Percentiles rank a stretch among this genome's conserved stretches.
phyloP scores from a whole-genome alignment of 495 filamentous ascomycete species.

The Penicilliopsis zonata region DNA sequence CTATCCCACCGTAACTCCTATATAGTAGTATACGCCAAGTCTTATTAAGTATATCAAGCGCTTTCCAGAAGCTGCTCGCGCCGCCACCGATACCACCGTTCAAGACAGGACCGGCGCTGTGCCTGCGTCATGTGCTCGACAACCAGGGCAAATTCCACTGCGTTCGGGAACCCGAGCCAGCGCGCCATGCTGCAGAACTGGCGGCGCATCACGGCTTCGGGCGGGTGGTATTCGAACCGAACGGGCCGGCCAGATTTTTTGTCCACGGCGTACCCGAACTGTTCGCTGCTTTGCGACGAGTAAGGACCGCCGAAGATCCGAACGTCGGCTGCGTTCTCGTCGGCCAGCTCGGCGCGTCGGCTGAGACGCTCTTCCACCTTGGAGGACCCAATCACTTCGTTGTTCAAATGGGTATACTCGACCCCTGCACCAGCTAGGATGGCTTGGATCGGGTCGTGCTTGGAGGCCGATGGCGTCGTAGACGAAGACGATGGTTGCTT shows the following conservation, averaged over 20 bases:
- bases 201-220: conserved; percentile 57
- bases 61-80: conserved; percentile 20
- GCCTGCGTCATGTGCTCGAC: conserved; percentile 92
- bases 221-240: conserved; percentile 63
- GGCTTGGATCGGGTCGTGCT: conserved; percentile 70
- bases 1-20: too few relatives aligned
- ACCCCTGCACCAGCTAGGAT: conserved; percentile 85
- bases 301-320: conserved; percentile 38
- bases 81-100: conserved; percentile 61
- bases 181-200: conserved; percentile 89
- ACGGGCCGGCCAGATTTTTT: conserved; percentile 19
- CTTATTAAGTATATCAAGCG: not conserved
- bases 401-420: conserved; percentile 92
- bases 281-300: conserved; percentile 14
- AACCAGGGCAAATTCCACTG: conserved; percentile 80
- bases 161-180: conserved; percentile 62
- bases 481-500: too few relatives aligned
- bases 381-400: conserved; percentile 85
- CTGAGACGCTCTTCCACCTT: conserved; percentile 73
- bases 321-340: conserved; percentile 35
- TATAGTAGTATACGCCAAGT: too few relatives aligned
- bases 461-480: conserved; percentile 13
- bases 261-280: not conserved
- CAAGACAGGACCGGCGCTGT: conserved; percentile 65
- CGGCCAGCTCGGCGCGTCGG: conserved; percentile 56